phyloP scores from a whole-genome alignment of 2,329 filamentous ascomycete species.

The Botrytis hyacinthi region DNA sequence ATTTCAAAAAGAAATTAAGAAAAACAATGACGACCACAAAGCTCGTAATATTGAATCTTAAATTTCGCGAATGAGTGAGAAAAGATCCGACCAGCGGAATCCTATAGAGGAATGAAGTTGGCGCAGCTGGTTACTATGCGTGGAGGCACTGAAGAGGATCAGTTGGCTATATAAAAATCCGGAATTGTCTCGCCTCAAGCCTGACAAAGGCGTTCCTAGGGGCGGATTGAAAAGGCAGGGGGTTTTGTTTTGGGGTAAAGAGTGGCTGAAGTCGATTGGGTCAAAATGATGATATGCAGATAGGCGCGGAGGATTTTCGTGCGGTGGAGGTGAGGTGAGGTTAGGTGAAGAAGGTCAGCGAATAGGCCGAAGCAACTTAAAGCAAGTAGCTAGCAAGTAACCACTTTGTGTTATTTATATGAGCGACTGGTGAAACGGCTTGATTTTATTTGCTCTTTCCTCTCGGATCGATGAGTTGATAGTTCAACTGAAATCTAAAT shows the following conservation, averaged over 20 bases:
- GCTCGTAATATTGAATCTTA: slow-evolving; percentile 19
- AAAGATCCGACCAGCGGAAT: slow-evolving; percentile 22
- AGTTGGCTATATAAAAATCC: slow-evolving; percentile 21
- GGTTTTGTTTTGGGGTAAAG: not conserved
- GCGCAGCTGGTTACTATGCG: slow-evolving; percentile 20
- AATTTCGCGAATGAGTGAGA: slow-evolving; percentile 21
- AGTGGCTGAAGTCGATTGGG: slow-evolving; percentile 17
- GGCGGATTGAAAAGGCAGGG: slow-evolving; percentile 16
- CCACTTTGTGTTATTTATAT: slow-evolving; percentile 9
- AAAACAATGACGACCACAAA: slow-evolving; percentile 8
- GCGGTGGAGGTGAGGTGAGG: slow-evolving; percentile 1
- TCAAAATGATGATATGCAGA: slow-evolving; percentile 17
- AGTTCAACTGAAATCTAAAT: slow-evolving; percentile 4
- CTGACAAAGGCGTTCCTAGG: slow-evolving; percentile 17
- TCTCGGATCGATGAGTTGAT: not conserved
- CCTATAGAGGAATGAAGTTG: slow-evolving; percentile 18
- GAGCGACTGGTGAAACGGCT: slow-evolving; percentile 17
- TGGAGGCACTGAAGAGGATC: slow-evolving; percentile 20
- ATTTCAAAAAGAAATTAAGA: slow-evolving; percentile 2
- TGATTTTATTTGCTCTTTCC: not conserved
- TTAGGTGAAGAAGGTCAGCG: slow-evolving; percentile 5
- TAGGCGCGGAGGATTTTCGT: slow-evolving; percentile 21
- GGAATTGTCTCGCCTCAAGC: slow-evolving; percentile 19
- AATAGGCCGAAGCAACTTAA: slow-evolving; percentile 13
- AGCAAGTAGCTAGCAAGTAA: not conserved